These are phyloP conservation scores for Smithsoniella earleae DNA, from an alignment of 163 green algal species.

Conservation along the genomic window DNA sequence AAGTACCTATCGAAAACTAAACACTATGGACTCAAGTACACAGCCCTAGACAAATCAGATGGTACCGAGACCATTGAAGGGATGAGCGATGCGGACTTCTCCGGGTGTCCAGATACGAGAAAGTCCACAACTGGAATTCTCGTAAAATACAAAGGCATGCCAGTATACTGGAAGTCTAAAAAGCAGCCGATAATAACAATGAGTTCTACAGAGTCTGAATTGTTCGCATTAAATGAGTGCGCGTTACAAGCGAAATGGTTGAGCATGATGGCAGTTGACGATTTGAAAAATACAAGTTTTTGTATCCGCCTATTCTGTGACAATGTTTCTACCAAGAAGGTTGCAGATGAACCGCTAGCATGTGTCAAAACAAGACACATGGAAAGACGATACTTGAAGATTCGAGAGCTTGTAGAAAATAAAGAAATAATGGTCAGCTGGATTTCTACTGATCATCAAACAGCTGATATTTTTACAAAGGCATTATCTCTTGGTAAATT, in stretches of 20 bases:
- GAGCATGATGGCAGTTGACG: not conserved
- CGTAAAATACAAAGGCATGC: not conserved
- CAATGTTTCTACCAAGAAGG: not conserved
- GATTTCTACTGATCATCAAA: no score
- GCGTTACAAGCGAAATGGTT: not conserved
- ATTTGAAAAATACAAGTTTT: not conserved
- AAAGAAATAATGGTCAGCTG: no score
- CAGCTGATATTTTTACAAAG: no score
- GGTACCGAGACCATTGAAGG: not conserved
- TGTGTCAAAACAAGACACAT: not conserved
- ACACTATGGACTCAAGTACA: not conserved
- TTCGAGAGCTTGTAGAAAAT: not conserved
- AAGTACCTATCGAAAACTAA: not conserved
- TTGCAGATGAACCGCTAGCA: not conserved
- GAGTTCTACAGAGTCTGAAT: not conserved
- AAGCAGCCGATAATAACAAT: not conserved
- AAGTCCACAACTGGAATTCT: not conserved
- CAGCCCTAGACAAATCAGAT: not conserved
- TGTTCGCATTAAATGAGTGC: not conserved
- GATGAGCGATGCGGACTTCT: not conserved
- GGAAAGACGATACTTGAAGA: not conserved
- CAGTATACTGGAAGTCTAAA: not conserved
- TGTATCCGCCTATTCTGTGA: not conserved
- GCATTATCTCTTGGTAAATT: no score
- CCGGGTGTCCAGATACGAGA: no score